Base-by-base conservation (phyloP, 495 filamentous ascomycete species). In the Physcia stellaris region DNA sequence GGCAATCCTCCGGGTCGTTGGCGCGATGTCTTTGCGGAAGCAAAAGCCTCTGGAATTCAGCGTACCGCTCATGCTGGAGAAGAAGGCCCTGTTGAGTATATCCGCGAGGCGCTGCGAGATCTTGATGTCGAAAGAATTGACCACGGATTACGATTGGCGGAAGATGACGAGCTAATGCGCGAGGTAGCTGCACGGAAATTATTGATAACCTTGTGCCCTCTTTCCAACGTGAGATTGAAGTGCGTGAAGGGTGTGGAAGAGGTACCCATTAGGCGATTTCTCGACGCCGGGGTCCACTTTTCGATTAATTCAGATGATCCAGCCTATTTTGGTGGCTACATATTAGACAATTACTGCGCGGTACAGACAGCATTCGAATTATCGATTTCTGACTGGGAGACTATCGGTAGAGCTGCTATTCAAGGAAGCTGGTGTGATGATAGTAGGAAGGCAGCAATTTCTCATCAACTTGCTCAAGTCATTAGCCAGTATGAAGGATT, bases 301-400 rank as follows among this genome's bases (percentile, higher is more conserved):
- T 75, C 73, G 7, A 71, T 83, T 40, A 82, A 82, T 45, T 79
- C 77, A 50, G 79, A 88, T 51, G 81, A 86, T 52, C 81, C 81
- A 32, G 80, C 79, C 7, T 88, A 86, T 54, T 86, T 86, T 63
- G 80, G 80, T 4, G 77, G 75, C 0, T 85, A 83, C 54, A 74
- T 85, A 38, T 57, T 79, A 41, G 76, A 81, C 50, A 83, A 83
- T 45, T 85, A 81, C 52, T 83, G 75, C 44, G 76, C 73, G 3
- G 77, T 85, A 10, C 76, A 85, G 53, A 79, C 83, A 41, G 77
- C 78, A 12, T 80, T 79, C 56, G 51, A 62, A 22, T 46, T 88
- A 42, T 64, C 50, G 13, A 51, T 74, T 3, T 50, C 59, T 15
- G 79, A 86, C 41, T 86, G 81, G 83, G 62, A 56, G 48, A 53